Conservation (phyloP, 2,329 filamentous ascomycete species). For the Alternaria ethzedia region DNA sequence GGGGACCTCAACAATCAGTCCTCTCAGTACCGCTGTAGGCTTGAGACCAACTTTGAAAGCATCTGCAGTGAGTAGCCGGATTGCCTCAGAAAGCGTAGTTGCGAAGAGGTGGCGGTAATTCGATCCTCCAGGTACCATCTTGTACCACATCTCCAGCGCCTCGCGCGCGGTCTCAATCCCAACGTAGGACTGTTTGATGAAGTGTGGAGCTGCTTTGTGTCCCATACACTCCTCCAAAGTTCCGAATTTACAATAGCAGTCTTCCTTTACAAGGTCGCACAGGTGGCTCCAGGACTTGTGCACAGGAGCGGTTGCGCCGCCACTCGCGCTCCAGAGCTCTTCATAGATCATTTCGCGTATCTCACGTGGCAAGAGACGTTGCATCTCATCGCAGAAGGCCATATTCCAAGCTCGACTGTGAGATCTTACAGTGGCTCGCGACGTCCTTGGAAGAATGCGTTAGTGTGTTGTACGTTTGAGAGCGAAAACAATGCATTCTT, state of each 20-base stretch:
- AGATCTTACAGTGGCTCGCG: background rate
- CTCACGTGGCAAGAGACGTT: background rate
- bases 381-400: background rate
- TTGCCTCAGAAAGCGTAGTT: background rate
- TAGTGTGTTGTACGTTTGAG: background rate
- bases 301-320: background rate
- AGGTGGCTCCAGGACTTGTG: background rate
- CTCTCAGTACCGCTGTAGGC: background rate
- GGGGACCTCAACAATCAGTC: background rate
- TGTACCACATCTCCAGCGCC: background rate
- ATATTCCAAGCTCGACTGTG: background rate
- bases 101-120: background rate
- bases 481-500: background rate
- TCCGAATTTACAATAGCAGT: background rate
- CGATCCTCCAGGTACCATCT: background rate
- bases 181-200: background rate
- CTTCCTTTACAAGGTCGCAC: background rate
- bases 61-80: background rate
- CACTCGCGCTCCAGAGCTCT: background rate
- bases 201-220: background rate
- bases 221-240: background rate
- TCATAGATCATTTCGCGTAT: background rate
- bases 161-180: background rate
- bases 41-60: background rate
- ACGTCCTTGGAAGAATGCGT: background rate